Evolutionary conservation across 1,284 basidiomycete genomes (phyloP).

Genomic region (Fomitopsis pinicola): DNA sequence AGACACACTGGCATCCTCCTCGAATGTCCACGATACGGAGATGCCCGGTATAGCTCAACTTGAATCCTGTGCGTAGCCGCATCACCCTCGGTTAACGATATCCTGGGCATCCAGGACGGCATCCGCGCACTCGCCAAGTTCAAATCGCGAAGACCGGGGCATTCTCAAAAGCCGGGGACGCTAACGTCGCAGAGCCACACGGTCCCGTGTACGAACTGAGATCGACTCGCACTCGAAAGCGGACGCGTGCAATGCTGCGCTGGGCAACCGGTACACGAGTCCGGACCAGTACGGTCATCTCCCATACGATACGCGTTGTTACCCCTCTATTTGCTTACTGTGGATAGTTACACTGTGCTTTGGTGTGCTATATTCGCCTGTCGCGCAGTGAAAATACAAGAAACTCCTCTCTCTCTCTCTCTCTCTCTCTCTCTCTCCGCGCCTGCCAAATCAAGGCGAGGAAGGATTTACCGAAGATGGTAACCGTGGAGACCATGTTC

Average conservation of each 20-base stretch:
- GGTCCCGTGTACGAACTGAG: not conserved
- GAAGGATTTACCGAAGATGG: too few species aligned
- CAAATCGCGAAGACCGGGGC: conserved; percentile 21
- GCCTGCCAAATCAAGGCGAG: too few species aligned
- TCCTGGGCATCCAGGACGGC: not conserved
- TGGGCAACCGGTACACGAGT: not conserved
- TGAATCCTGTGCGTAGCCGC: not conserved
- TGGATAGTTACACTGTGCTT: too few species aligned
- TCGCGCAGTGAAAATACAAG: too few species aligned
- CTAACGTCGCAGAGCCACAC: not conserved
- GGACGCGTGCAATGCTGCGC: not conserved
- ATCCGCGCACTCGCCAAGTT: conserved; percentile 22
- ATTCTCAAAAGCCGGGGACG: conserved; percentile 20
- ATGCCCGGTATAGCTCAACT: not conserved
- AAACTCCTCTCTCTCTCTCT: too few species aligned
- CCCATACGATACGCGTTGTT: too few species aligned
- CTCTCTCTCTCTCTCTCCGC: too few species aligned
- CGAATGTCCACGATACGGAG: conserved; percentile 22
- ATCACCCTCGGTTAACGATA: not conserved
- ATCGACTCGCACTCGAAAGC: not conserved
- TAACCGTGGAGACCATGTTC: too few species aligned
- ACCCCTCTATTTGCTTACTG: too few species aligned
- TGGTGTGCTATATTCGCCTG: too few species aligned
- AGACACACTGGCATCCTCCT: conserved; percentile 27
- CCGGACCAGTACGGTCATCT: too few species aligned